phyloP scores from a whole-genome alignment of 306 rosid species.

The Gleditsia sinensis region DNA sequence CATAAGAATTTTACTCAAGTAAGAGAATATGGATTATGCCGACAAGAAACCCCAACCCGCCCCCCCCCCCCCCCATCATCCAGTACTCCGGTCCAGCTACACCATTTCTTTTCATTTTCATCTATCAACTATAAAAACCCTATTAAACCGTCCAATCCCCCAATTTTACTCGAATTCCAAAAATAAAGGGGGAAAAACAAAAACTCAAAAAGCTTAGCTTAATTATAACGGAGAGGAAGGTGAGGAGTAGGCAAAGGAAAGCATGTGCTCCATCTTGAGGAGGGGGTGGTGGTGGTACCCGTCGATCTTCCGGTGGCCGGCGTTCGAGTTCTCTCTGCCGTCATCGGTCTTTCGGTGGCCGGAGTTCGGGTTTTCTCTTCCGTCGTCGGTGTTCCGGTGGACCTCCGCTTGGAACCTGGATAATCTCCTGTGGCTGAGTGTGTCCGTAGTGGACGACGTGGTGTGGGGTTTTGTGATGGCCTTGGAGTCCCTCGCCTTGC shows the following conservation, averaged over 20 bases:
- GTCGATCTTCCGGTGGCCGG: slow-evolving; percentile 45
- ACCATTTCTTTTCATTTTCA: background rate
- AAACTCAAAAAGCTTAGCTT: background rate
- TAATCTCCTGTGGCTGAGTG: slow-evolving; percentile 23
- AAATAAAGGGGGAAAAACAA: too few species aligned
- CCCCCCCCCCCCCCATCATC: too few species aligned
- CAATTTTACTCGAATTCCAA: background rate
- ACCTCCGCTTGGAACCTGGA: slow-evolving; percentile 34
- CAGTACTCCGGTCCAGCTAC: too few species aligned
- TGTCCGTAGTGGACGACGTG: slow-evolving; percentile 43
- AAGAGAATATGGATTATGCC: too few species aligned
- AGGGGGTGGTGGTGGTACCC: slow-evolving; percentile 35
- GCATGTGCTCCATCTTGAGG: slow-evolving; percentile 10
- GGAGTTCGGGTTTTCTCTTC: slow-evolving; percentile 35
- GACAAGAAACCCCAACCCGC: too few species aligned
- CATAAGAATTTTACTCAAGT: too few species aligned
- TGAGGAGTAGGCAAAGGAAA: background rate
- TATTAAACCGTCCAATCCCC: too few species aligned
- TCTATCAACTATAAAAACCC: background rate
- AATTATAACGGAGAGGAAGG: too few species aligned
- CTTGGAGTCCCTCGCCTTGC: slow-evolving; percentile 39
- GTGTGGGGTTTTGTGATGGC: slow-evolving; percentile 36
- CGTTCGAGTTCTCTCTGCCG: slow-evolving; percentile 34
- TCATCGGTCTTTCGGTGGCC: slow-evolving; percentile 43
- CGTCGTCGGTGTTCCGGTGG: slow-evolving; percentile 39